Evolutionary conservation across 768 basidiomycete species (phyloP), one percentile per base, ranked within the genome.

Genomic region (Trametes coccinea): DNA sequence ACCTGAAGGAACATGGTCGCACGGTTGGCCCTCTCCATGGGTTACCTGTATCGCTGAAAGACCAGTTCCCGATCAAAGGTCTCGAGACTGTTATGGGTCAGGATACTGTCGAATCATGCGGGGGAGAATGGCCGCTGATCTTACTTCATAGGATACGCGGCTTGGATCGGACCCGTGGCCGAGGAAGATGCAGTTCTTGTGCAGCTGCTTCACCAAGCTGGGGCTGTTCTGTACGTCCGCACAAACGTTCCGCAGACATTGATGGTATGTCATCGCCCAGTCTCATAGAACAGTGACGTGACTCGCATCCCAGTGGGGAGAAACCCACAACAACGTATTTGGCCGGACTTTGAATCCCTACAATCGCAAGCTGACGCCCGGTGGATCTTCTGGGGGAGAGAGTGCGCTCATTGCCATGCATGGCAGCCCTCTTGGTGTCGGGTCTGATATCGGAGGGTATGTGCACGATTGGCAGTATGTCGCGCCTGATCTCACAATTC

Each of bases 321-420:
- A 67, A 54, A 67, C 67, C 4, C 30, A 62, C 53, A 61, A 76
- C 73, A 13, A 76, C 60, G 70, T 79, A 11, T 82, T 74, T 53
- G 79, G 79, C 0, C 71, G 77, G 8, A 81, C 80, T 2, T 39
- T 66, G n/a, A 78, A 80, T 53, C 79, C 80, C 0, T 71, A 69
- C 59, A 78, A 79, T 62, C 66, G 72, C 13, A 50, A 33, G 14
- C 49, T 65, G 17, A 67, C 67, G 4, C 57, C 61, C 29, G 67
- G 92, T 3, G 93, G 93, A 1, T 93, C 90, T 0, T 89, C 87
- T 2, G 93, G 93, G 1, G 93, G 92, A 33, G 93, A 94, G 74
- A 87, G 88, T 33, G 89, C 91, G 0, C 78, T 94, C 3, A 68
- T 93, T 41, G 84, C 84, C 71, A 66, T 77, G 70, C 76, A 73